Evolutionary conservation across 805 yeast genomes (phyloP).

Genomic region (Candida jianshihensis): DNA sequence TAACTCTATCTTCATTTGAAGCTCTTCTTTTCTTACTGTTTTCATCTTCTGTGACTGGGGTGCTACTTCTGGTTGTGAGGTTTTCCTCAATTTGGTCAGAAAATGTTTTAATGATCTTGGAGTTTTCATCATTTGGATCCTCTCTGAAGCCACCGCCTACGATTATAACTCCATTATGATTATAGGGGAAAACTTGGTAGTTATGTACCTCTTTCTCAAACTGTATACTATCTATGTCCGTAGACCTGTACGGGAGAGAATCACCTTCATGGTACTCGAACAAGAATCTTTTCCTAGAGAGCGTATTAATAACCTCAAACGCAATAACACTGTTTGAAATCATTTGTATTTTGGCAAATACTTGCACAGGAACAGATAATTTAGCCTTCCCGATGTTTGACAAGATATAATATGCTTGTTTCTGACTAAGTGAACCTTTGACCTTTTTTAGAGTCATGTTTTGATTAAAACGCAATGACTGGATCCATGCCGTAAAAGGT

Average conservation of each 20-base stretch:
- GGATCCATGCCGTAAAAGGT: too few relatives aligned
- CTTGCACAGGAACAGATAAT: too few relatives aligned
- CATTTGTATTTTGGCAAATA: neutral
- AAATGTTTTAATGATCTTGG: neutral
- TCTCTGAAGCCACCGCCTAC: slow-evolving; percentile 1
- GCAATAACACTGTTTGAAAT: slow-evolving; percentile 3
- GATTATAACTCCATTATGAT: neutral
- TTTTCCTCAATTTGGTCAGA: neutral
- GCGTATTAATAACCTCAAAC: slow-evolving; percentile 6
- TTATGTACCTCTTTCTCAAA: neutral
- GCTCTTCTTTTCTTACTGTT: too few relatives aligned
- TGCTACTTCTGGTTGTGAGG: neutral
- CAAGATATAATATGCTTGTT: too few relatives aligned
- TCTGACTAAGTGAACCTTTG: too few relatives aligned
- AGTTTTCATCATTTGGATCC: neutral
- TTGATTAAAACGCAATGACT: too few relatives aligned
- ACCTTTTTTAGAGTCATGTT: too few relatives aligned
- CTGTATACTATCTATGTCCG: neutral
- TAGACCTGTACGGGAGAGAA: neutral
- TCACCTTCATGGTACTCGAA: neutral
- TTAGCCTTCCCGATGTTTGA: too few relatives aligned
- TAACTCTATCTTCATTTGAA: too few relatives aligned
- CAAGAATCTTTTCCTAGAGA: neutral
- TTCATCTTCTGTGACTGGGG: too few relatives aligned
- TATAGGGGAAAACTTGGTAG: neutral